These are phyloP conservation scores for Pulicaria dysenterica DNA, from an alignment of 129 eudicot genomes.

Conservation along the genomic window DNA sequence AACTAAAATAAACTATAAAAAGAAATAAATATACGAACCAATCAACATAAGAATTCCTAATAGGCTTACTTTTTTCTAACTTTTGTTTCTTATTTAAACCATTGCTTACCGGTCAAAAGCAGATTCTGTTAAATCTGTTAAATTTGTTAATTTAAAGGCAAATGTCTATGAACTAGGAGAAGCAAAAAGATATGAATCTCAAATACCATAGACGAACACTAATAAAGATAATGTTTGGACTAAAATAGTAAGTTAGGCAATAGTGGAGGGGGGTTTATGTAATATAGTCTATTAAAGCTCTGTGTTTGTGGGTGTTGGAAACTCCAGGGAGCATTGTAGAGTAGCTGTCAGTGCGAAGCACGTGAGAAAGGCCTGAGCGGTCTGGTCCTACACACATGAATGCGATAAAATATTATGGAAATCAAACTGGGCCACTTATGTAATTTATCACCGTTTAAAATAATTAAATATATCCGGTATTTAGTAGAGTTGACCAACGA, in stretches of 20 bases:
- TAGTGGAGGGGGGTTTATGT: not conserved
- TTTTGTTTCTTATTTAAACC: too few species aligned
- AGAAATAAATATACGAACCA: too few species aligned
- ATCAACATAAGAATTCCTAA: too few species aligned
- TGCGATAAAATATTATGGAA: conserved; percentile 17
- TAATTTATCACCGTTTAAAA: not conserved
- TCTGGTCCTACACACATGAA: conserved; percentile 9
- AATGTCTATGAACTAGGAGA: too few species aligned
- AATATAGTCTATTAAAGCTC: not conserved
- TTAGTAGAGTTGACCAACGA: not conserved
- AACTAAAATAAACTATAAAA: too few species aligned
- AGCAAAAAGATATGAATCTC: conserved; percentile 1
- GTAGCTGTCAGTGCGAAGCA: conserved; percentile 27
- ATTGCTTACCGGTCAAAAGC: too few species aligned
- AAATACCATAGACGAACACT: not conserved
- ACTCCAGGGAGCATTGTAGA: conserved; percentile 13
- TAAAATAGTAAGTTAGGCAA: conserved; percentile 6
- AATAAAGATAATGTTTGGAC: not conserved
- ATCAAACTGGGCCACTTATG: conserved; percentile 2
- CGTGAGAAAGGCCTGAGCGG: conserved; percentile 21
- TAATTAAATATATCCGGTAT: not conserved
- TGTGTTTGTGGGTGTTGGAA: not conserved
- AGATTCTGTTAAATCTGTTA: too few species aligned
- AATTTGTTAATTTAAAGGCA: too few species aligned
- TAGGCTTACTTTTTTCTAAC: too few species aligned